phyloP scores from a whole-genome alignment of 768 basidiomycete genomes.

The Lactarius sp. region DNA sequence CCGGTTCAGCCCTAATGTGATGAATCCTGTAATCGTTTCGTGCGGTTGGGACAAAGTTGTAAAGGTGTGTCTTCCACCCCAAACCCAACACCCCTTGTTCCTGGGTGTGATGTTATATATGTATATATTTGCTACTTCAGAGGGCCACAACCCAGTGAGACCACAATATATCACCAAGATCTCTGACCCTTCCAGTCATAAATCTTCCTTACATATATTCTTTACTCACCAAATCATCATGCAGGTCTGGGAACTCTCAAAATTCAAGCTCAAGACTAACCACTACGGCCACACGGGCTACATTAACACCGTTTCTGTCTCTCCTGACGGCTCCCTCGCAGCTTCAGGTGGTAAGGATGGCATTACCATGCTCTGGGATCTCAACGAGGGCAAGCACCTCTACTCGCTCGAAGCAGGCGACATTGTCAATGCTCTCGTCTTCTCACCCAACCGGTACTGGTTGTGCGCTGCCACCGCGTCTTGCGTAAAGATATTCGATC shows the following conservation, averaged over 20 bases:
- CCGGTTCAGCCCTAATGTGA: slow-evolving; percentile 95
- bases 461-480: slow-evolving; percentile 96
- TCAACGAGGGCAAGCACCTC: slow-evolving; percentile 99
- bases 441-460: slow-evolving; percentile 99
- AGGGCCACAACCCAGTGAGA: slow-evolving; percentile 43
- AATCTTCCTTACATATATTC: not conserved
- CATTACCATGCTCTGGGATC: slow-evolving; percentile 99
- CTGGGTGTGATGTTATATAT: slow-evolving; percentile 38
- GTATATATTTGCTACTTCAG: slow-evolving; percentile 34
- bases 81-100: not conserved
- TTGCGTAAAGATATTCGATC: slow-evolving; percentile 98
- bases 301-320: slow-evolving; percentile 98
- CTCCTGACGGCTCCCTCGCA: slow-evolving; percentile 97
- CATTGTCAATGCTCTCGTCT: slow-evolving; percentile 97
- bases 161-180: slow-evolving; percentile 62
- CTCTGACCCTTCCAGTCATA: slow-evolving; percentile 43
- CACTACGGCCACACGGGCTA: slow-evolving; percentile 99
- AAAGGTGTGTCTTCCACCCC: slow-evolving; percentile 60
- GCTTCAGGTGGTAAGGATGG: slow-evolving; percentile 99
- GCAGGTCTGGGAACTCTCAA: slow-evolving; percentile 99
- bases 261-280: slow-evolving; percentile 99
- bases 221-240: slow-evolving; percentile 11
- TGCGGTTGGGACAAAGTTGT: slow-evolving; percentile 99
- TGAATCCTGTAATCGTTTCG: slow-evolving; percentile 98
- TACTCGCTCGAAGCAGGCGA: slow-evolving; percentile 99